Base-by-base conservation (phyloP, 2,329 filamentous ascomycete genomes). In the Eutypa lata region DNA sequence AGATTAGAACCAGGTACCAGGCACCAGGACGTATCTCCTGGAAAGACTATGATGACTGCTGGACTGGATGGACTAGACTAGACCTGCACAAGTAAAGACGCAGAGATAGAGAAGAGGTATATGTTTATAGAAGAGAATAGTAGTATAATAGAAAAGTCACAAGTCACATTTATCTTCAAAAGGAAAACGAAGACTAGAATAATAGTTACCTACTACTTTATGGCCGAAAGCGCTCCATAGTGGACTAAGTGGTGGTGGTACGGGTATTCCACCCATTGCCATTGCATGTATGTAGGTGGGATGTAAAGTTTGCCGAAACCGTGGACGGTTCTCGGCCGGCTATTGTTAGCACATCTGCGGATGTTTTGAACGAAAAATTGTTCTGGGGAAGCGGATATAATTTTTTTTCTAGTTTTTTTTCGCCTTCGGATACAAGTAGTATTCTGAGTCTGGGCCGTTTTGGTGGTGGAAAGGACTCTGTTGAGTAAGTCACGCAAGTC, bases 201-300 rank as follows among this genome's bases (percentile, higher is more conserved):
- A 48, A 45, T 53, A 31, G 42, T 11, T 24, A 47, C 52, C n/a
- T 55, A 60, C 57, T 60, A 59, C 60, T 54, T 60, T 55, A 48
- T 59, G 59, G 53, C 60, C 59, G 48, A 61, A 65, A 48, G 61
- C 55, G 58, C 53, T 50, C 60, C 58, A 65, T 58, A 63, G 52
- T 48, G 55, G 26, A 31, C 26, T 31, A 31, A 31, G 56, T 43
- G 55, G 47, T 44, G 44, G 48, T 7, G 35, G 13, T 16, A 18
- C 6, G 11, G 46, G n/a, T n/a, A n/a, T n/a, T n/a, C n/a, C 46
- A 43, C 52, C 56, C 61, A 67, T 67, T 53, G 57, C 61, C 10
- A 11, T 22, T 22, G 18, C 16, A 31, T 10, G 26, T 38, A 18
- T 7, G n/a, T 38, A 18, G 35, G n/a, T 38, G 42, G 42, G 18